phyloP scores from a whole-genome alignment of 1,284 basidiomycete genomes.

The Phenoliferia sp. region DNA sequence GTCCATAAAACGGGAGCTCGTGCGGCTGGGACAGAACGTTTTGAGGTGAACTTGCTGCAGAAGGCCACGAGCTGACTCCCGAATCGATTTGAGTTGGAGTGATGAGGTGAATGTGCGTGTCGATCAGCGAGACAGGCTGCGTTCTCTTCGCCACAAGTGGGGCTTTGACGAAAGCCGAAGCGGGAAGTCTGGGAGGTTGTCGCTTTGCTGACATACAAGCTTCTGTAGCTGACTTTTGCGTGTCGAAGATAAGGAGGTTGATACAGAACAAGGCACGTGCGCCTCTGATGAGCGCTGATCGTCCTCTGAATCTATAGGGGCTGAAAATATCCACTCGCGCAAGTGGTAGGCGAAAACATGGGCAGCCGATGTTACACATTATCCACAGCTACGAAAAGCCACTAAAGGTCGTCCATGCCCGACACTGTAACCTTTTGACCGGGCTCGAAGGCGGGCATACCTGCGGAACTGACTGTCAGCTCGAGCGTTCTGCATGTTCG shows the following conservation, averaged over 20 bases:
- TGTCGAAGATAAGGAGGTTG: too few species aligned
- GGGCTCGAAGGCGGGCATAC: slow-evolving; percentile 94
- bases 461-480: slow-evolving; percentile 45
- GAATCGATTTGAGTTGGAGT: slow-evolving; percentile 6
- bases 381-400: too few species aligned
- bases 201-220: not conserved
- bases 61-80: slow-evolving; percentile 15
- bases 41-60: not conserved
- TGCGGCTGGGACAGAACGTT: slow-evolving; percentile 11
- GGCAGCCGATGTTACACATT: too few species aligned
- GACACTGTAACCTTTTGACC: slow-evolving; percentile 48
- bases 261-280: too few species aligned
- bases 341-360: too few species aligned
- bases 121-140: slow-evolving; percentile 10
- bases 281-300: too few species aligned
- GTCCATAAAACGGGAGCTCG: slow-evolving; percentile 4
- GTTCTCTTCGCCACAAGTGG: slow-evolving; percentile 2
- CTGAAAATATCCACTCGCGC: too few species aligned
- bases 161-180: slow-evolving; percentile 11
- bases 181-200: slow-evolving; percentile 21
- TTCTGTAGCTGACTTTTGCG: too few species aligned
- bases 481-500: slow-evolving; percentile 16
- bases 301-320: too few species aligned
- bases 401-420: slow-evolving; percentile 23
- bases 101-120: slow-evolving; percentile 29